phyloP scores from a whole-genome alignment of 495 filamentous ascomycete genomes.

The Cairneyella variabilis region DNA sequence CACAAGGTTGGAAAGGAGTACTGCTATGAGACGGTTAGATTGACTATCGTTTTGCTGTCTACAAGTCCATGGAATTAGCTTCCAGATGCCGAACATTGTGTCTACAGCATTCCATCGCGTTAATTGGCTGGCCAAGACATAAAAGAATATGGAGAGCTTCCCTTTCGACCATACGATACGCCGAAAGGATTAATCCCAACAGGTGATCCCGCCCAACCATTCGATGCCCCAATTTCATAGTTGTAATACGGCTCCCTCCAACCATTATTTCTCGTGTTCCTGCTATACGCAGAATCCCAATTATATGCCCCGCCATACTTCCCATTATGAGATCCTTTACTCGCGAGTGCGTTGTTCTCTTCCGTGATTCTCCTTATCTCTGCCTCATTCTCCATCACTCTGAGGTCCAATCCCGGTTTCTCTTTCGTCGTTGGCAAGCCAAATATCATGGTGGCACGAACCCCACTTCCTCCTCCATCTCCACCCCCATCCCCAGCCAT shows the following conservation, averaged over 20 bases:
- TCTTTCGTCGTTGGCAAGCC: conserved; percentile 3
- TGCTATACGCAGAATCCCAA: neutral
- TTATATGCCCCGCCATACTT: conserved; percentile 2
- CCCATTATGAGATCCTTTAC: neutral
- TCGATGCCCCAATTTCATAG: neutral
- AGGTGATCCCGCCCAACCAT: neutral
- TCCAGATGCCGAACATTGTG: too few relatives aligned
- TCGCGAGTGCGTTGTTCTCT: conserved; percentile 2
- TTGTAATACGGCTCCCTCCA: conserved; percentile 1
- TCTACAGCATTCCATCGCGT: neutral
- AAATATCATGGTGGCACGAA: conserved; percentile 1
- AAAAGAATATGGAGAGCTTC: neutral
- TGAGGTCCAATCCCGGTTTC: neutral
- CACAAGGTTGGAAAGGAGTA: too few relatives aligned
- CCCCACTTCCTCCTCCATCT: neutral
- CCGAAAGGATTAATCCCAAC: neutral
- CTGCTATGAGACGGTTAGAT: too few relatives aligned
- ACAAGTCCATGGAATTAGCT: too few relatives aligned
- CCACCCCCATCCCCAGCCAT: neutral
- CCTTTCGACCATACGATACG: neutral
- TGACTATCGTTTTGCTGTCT: too few relatives aligned
- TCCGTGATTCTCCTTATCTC: neutral
- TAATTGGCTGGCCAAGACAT: conserved; percentile 4
- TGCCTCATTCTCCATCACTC: neutral
- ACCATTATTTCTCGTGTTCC: neutral